A percentile compares a stretch with the other conserved stretches of the same genome.
These are phyloP conservation scores for Jacaranda mimosifolia DNA, from an alignment of 257 asterid species.

Conservation along the genomic window DNA sequence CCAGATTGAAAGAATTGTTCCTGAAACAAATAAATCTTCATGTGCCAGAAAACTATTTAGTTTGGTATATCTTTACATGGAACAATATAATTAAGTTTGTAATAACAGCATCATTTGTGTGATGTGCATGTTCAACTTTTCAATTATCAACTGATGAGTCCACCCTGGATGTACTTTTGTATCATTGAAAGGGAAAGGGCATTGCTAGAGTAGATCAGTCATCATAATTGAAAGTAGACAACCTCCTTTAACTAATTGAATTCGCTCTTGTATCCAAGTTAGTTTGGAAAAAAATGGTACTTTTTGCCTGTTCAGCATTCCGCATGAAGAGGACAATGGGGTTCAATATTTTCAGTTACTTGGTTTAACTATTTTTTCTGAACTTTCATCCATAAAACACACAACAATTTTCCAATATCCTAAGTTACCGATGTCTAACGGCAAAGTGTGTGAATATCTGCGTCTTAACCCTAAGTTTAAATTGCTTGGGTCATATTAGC, in stretches of 20 bases:
- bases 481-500: background rate
- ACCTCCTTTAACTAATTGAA: background rate
- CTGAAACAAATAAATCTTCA: background rate
- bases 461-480: background rate
- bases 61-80: slow-evolving; percentile 4
- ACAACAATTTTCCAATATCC: background rate
- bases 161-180: slow-evolving; percentile 15
- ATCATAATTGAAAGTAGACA: slow-evolving; percentile 15
- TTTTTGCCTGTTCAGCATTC: background rate
- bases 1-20: slow-evolving; percentile 26
- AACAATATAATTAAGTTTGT: background rate
- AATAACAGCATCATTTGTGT: slow-evolving; percentile 3
- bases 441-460: background rate
- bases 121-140: background rate
- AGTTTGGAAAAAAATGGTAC: background rate
- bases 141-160: slow-evolving; percentile 5
- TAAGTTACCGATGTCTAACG: background rate
- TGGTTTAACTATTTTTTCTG: background rate
- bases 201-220: slow-evolving; percentile 4
- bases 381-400: slow-evolving; percentile 1
- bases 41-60: background rate
- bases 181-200: background rate
- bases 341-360: slow-evolving; percentile 1
- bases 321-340: background rate
- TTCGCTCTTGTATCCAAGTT: slow-evolving; percentile 10